Conservation (phyloP, 139 green algal genomes). For the Chlamydomonas sp. region DNA sequence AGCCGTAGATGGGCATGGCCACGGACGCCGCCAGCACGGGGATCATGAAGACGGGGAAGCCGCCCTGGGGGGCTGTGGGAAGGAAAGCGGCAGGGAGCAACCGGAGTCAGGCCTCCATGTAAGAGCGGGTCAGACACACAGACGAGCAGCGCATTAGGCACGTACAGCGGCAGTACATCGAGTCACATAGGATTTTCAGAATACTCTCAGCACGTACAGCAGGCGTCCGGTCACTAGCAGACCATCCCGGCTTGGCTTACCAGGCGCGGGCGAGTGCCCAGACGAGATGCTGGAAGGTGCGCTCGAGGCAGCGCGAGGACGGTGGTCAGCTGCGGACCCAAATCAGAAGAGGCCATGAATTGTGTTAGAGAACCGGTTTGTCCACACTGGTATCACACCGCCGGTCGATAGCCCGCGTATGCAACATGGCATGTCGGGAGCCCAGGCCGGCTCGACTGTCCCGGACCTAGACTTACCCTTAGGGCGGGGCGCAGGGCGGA, state of each 20-base stretch:
- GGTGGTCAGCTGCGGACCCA: background rate
- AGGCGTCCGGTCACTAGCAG: background rate
- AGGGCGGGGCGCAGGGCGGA: background rate
- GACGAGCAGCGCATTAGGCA: background rate
- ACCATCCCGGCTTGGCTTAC: background rate
- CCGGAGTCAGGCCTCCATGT: too few relatives aligned
- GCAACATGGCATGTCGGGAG: background rate
- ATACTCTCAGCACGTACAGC: background rate
- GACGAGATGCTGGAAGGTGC: slow-evolving; percentile 1
- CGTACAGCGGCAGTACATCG: too few relatives aligned
- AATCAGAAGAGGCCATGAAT: background rate
- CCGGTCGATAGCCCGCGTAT: too few relatives aligned
- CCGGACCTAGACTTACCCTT: background rate
- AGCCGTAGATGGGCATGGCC: slow-evolving; percentile 17
- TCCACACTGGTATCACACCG: too few relatives aligned
- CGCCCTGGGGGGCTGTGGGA: background rate
- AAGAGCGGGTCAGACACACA: background rate
- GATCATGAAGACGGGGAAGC: slow-evolving; percentile 18
- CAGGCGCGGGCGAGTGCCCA: background rate
- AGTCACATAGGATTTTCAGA: background rate
- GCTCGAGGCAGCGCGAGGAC: background rate
- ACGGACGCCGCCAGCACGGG: background rate
- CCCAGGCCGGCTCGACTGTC: background rate
- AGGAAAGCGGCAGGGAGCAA: background rate
- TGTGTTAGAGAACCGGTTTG: background rate